A percentile compares a stretch with the other conserved stretches of the same genome.
Conservation (phyloP, 1,139 yeast genomes). For the Meyerozyma carpophila region DNA sequence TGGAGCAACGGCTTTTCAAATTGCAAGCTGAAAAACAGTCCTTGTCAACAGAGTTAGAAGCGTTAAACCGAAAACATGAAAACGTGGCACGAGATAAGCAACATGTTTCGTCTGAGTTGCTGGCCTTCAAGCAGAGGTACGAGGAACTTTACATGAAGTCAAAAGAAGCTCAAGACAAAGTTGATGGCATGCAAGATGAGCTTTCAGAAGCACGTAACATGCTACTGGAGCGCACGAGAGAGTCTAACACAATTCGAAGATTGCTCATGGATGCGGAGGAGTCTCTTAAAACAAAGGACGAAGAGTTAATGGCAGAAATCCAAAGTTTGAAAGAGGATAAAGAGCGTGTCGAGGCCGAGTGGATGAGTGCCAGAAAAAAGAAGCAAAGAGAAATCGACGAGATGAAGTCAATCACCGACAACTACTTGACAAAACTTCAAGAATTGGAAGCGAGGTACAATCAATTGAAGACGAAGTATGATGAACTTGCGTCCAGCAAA, state of each 20-base stretch:
- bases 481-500: conserved; percentile 6
- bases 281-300: conserved; percentile 41
- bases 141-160: conserved; percentile 71
- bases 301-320: conserved; percentile 25
- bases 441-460: conserved; percentile 11
- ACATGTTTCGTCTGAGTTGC: conserved; percentile 50
- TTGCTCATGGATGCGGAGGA: conserved; percentile 66
- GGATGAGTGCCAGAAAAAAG: conserved; percentile 43
- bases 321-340: conserved; percentile 49
- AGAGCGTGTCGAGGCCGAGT: conserved; percentile 49
- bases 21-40: conserved; percentile 49
- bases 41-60: conserved; percentile 43
- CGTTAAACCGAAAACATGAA: conserved; percentile 48
- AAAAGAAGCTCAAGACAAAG: conserved; percentile 55
- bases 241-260: conserved; percentile 67
- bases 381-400: conserved; percentile 50
- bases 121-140: conserved; percentile 60
- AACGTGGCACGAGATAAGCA: conserved; percentile 41
- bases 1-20: conserved; percentile 25
- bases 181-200: conserved; percentile 76
- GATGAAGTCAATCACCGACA: conserved; percentile 24
- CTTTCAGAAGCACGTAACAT: conserved; percentile 64
- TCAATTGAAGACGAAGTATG: conserved; percentile 35
- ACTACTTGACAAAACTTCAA: conserved; percentile 21
- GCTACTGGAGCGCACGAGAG: conserved; percentile 77